Evolutionary conservation across 2,329 filamentous ascomycete genomes (phyloP).

Genomic region (Xylariaceae sp.): DNA sequence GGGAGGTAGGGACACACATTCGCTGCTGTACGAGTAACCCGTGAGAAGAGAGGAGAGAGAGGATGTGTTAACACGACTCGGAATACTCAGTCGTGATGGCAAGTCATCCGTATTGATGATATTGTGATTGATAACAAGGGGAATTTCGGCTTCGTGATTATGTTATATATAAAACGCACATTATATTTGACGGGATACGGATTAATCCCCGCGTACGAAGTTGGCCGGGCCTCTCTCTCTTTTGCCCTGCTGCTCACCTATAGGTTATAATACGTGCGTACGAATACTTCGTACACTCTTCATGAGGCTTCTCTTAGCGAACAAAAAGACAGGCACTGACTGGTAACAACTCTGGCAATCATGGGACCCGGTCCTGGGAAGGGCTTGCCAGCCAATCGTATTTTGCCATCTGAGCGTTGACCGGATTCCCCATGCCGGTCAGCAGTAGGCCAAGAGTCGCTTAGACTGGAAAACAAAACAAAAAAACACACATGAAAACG

Average conservation of each 20-base stretch:
- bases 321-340: background rate
- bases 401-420: constrained; percentile 6
- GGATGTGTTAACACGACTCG: too few relatives aligned
- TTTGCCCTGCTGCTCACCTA: background rate
- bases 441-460: constrained; percentile 14
- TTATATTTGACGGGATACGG: background rate
- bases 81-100: too few relatives aligned
- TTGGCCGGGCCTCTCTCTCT: too few relatives aligned
- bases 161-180: background rate
- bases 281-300: background rate
- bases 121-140: background rate
- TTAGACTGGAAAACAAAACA: background rate
- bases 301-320: background rate
- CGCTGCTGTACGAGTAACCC: too few relatives aligned
- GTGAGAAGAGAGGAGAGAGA: too few relatives aligned
- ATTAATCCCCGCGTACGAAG: too few relatives aligned
- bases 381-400: background rate
- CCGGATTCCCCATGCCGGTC: constrained; percentile 14
- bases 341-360: background rate
- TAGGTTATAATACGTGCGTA: background rate
- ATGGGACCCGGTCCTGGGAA: background rate
- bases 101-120: background rate
- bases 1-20: too few relatives aligned
- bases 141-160: background rate
- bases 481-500: too few relatives aligned